Percentiles rank a stretch among this genome's conserved stretches.
These are phyloP conservation scores for Crotalaria pallida DNA, from an alignment of 306 rosid species.

Conservation along the genomic window DNA sequence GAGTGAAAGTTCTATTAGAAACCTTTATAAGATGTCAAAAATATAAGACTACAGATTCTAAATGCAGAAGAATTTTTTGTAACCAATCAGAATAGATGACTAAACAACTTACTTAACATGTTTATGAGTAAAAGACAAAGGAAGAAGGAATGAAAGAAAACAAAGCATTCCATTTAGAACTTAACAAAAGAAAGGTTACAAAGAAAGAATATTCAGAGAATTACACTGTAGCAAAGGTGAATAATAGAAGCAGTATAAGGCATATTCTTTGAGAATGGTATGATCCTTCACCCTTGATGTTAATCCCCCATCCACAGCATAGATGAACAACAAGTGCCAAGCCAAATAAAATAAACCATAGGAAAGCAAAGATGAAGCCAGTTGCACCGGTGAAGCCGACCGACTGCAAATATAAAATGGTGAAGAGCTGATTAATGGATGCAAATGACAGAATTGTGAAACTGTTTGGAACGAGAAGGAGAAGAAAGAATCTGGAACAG, in stretches of 20 bases:
- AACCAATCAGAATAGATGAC: background rate
- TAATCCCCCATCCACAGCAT: constrained; percentile 83
- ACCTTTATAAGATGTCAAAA: background rate
- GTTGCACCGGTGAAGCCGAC: constrained; percentile 82
- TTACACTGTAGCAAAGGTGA: constrained; percentile 80
- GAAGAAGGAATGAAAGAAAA: background rate
- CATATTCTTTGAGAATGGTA: constrained; percentile 51
- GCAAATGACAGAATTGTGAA: background rate
- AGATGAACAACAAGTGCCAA: constrained; percentile 56
- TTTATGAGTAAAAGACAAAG: background rate
- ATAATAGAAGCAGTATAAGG: constrained; percentile 50
- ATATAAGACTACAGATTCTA: background rate
- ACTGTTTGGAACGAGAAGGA: background rate
- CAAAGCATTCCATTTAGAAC: background rate
- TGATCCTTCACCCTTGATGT: constrained; percentile 56
- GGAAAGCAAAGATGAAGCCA: constrained; percentile 62
- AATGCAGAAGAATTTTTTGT: background rate
- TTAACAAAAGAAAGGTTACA: background rate
- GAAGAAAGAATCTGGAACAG: background rate
- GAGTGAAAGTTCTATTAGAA: background rate
- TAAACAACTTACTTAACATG: background rate
- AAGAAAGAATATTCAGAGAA: constrained; percentile 21
- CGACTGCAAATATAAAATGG: constrained; percentile 49
- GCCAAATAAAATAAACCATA: constrained; percentile 82
- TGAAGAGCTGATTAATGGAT: background rate